Base-by-base conservation (phyloP, 805 yeast genomes). In the Pichia cabralensis region DNA sequence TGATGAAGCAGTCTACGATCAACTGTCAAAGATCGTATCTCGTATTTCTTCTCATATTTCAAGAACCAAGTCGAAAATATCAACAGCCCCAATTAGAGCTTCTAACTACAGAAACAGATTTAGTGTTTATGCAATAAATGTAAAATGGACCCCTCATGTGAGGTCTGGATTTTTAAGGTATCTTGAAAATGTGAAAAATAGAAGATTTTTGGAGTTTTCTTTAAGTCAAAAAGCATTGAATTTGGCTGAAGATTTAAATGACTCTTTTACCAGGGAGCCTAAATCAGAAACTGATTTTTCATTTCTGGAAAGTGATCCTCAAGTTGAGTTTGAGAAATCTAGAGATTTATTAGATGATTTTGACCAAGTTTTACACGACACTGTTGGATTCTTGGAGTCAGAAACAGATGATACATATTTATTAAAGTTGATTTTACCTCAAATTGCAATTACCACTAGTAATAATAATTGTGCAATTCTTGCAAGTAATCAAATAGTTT, bases 351-450 rank as follows among this genome's bases (percentile, higher is more conserved):
- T 64, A 58, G 61, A 64, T 17, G 53, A 62, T 10, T 76, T 80
- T 48, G 76, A 77, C 32, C 62, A 65, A 7, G 73, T 68, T 22
- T 50, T 85, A 19, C 59, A 68, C 37, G 55, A 58, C 25, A 39
- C 44, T 0, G 36, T 32, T 4, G 46, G 22, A 43, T 30, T 47
- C 17, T 40, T 27, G 3, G 41, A 39, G 19, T 51, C 52, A 8
- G 35, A 34, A 17, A 38, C 48, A 9, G 57, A 53, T 26, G 61
- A 57, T 37, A 39, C 48, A 4, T 53, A 76, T 49, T 58, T 78
- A 42, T 62, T 88, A 30, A 79, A 81, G 41, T 67, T 88, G 30
- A 65, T 84, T 11, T 71, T 84, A 13, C 96, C 97, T 0, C 96
- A 89, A 53, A 69, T 89, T 27, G 92, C 86, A 48, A 34, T 55